Conservation (phyloP, 345 rosid species). For the Syzygium aqueum region DNA sequence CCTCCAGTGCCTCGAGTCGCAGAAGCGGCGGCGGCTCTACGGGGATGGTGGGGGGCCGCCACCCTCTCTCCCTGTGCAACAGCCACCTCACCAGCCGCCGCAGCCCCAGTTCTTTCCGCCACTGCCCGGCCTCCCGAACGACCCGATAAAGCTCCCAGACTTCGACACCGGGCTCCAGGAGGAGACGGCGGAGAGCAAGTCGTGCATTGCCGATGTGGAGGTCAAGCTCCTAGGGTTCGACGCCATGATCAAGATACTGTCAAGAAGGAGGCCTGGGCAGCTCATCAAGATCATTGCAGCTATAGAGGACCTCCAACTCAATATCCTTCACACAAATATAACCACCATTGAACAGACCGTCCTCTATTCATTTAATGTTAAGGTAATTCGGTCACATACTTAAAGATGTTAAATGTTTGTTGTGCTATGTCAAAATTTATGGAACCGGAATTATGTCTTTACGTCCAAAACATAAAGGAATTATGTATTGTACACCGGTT, state of each 20-base stretch:
- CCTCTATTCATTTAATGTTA: conserved; percentile 88
- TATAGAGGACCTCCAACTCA: conserved; percentile 87
- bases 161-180: conserved; percentile 41
- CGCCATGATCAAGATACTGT: conserved; percentile 88
- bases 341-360: conserved; percentile 96
- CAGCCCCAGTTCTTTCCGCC: conserved; percentile 24
- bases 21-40: conserved; percentile 54
- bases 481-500: neutral
- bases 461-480: neutral
- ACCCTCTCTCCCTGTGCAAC: conserved; percentile 20
- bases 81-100: conserved; percentile 14
- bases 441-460: neutral
- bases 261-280: conserved; percentile 88
- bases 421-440: neutral
- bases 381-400: conserved; percentile 27
- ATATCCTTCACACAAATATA: conserved; percentile 81
- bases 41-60: conserved; percentile 38
- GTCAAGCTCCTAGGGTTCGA: conserved; percentile 89
- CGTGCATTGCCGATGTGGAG: conserved; percentile 79
- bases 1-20: conserved; percentile 83
- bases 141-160: conserved; percentile 25
- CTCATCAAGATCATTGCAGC: conserved; percentile 76
- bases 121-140: conserved; percentile 18
- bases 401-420: neutral
- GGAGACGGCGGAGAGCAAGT: conserved; percentile 84